Evolutionary conservation across 164 flowering plant species (phyloP).

Genomic region (Tetrastigma voinierianum): DNA sequence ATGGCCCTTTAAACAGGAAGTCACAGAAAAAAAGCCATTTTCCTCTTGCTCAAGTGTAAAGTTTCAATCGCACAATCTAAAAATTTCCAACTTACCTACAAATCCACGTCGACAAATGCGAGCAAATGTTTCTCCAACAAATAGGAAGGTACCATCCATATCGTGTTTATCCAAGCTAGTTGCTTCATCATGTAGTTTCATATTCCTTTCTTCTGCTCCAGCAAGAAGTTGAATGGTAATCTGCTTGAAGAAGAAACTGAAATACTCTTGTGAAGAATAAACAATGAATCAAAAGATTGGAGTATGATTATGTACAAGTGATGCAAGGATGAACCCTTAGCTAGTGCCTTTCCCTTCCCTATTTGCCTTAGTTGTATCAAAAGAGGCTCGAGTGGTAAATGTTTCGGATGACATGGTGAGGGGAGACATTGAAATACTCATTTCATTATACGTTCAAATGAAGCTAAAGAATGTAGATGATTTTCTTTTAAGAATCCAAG

Average conservation of each 20-base stretch:
- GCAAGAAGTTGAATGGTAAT: slow-evolving; percentile 61
- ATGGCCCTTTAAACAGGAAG: neutral
- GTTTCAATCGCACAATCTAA: slow-evolving; percentile 1
- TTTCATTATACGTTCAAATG: no score
- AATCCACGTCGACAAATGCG: slow-evolving; percentile 94
- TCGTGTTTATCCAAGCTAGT: slow-evolving; percentile 10
- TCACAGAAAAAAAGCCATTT: neutral
- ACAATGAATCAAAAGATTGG: slow-evolving; percentile 5
- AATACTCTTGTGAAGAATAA: slow-evolving; percentile 38
- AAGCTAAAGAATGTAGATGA: no score
- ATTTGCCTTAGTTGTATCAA: no score
- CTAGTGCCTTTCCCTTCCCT: no score
- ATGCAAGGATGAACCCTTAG: no score
- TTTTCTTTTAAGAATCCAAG: no score
- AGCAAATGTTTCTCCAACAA: slow-evolving; percentile 76
- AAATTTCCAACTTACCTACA: slow-evolving; percentile 47
- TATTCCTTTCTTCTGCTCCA: slow-evolving; percentile 49
- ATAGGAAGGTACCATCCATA: slow-evolving; percentile 42
- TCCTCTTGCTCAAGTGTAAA: neutral
- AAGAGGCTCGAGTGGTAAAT: no score
- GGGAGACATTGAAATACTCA: no score
- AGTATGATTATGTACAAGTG: neutral
- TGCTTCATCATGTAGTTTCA: slow-evolving; percentile 14
- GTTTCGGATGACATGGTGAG: no score
- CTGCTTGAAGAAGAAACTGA: slow-evolving; percentile 73